These are phyloP conservation scores for Rosa persica DNA, from an alignment of 306 rosid genomes.

Conservation along the genomic window DNA sequence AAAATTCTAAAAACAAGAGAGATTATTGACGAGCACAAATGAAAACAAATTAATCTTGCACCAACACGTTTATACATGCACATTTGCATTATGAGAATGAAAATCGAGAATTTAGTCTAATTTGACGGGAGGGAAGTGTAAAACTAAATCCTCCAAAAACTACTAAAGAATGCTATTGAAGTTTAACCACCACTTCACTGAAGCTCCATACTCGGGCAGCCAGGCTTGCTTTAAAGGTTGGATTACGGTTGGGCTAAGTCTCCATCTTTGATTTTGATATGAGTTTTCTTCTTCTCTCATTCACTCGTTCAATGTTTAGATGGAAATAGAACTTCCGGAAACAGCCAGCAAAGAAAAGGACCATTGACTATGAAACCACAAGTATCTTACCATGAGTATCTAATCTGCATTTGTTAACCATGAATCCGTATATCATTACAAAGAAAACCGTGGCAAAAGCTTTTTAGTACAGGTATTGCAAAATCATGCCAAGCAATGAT, in stretches of 20 bases:
- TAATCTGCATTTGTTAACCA: constrained; percentile 18
- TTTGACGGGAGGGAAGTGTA: too few species aligned
- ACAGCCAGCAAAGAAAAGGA: not conserved
- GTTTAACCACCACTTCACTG: not conserved
- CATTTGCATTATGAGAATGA: too few species aligned
- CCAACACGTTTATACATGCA: too few species aligned
- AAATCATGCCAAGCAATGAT: constrained; percentile 10
- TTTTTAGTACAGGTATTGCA: constrained; percentile 6
- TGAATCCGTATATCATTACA: constrained; percentile 39
- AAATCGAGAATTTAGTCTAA: too few species aligned
- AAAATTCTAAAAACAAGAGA: too few species aligned
- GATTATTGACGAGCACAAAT: too few species aligned
- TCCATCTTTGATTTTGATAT: not conserved
- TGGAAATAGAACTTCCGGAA: not conserved
- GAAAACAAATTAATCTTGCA: too few species aligned
- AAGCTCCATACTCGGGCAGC: not conserved
- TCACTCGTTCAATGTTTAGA: not conserved
- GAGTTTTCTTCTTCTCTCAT: not conserved
- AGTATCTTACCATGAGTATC: not conserved
- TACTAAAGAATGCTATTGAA: too few species aligned
- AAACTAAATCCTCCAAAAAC: too few species aligned
- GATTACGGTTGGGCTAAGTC: not conserved
- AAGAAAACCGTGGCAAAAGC: constrained; percentile 31
- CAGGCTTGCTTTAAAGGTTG: not conserved
- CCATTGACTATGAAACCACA: not conserved